phyloP scores from a whole-genome alignment of 495 filamentous ascomycete genomes.

The Hypoxylon perforatum region DNA sequence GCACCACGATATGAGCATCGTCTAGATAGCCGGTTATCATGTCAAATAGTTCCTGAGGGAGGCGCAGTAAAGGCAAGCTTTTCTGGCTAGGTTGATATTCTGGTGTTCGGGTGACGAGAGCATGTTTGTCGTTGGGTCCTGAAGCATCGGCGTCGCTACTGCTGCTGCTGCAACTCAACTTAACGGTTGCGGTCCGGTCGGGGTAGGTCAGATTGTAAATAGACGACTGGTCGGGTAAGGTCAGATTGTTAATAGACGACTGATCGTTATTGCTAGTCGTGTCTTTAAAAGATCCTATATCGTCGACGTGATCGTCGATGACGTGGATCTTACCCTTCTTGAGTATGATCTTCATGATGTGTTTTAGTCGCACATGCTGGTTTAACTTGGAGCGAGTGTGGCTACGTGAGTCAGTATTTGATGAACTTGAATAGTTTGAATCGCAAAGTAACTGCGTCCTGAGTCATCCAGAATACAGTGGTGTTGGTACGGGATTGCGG shows the following conservation, averaged over 20 bases:
- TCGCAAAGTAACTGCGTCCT: no score
- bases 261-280: slow-evolving; percentile 24
- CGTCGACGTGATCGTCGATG: background rate
- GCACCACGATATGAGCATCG: slow-evolving; percentile 14
- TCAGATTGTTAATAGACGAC: slow-evolving; percentile 10
- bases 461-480: background rate
- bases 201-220: background rate
- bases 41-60: slow-evolving; percentile 40
- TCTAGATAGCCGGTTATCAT: slow-evolving; percentile 27
- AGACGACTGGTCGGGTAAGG: no score
- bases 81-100: background rate
- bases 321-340: no score
- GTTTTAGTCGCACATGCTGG: slow-evolving; percentile 7
- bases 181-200: background rate
- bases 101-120: background rate
- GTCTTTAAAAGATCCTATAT: slow-evolving; percentile 2
- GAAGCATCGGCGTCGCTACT: slow-evolving; percentile 8
- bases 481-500: no score
- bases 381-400: slow-evolving; percentile 29
- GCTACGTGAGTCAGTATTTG: slow-evolving; percentile 20
- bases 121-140: background rate
- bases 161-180: slow-evolving; percentile 13
- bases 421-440: no score
- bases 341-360: slow-evolving; percentile 20
- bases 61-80: slow-evolving; percentile 18